Percentiles rank a stretch among this genome's conserved stretches.
phyloP scores from a whole-genome alignment of 2,329 filamentous ascomycete genomes.

The Tolypocladium endophyticum region DNA sequence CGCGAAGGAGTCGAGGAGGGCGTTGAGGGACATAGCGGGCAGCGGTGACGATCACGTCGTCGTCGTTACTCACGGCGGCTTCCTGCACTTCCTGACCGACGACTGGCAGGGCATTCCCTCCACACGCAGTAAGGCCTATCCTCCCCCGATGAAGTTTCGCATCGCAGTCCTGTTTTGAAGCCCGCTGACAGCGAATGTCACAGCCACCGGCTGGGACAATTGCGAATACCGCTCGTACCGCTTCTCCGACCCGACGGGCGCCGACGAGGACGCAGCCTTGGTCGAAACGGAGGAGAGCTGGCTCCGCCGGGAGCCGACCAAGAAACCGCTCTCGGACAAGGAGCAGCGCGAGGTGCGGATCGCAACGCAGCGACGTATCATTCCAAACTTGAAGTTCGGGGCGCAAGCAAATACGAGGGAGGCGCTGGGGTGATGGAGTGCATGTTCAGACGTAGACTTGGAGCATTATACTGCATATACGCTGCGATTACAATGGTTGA shows the following conservation, averaged over 20 bases:
- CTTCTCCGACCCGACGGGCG: conserved; percentile 43
- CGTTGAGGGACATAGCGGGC: conserved; percentile 37
- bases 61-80: conserved; percentile 72
- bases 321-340: conserved; percentile 27
- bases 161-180: background rate
- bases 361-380: conserved; percentile 24
- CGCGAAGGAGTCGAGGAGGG: conserved; percentile 48
- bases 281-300: conserved; percentile 39
- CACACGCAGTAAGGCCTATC: conserved; percentile 21
- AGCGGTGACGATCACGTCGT: conserved; percentile 52
- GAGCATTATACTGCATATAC: background rate
- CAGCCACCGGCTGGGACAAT: conserved; percentile 65
- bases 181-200: background rate
- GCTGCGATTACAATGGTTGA: background rate
- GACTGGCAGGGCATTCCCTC: conserved; percentile 58
- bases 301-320: conserved; percentile 29
- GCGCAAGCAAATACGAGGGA: background rate
- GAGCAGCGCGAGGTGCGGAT: conserved; percentile 35
- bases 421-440: background rate
- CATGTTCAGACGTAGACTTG: background rate
- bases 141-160: background rate
- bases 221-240: conserved; percentile 61
- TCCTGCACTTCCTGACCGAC: conserved; percentile 75
- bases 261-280: conserved; percentile 36
- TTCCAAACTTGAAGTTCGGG: conserved; percentile 25